A percentile compares a stretch with the other conserved stretches of the same genome.
Conservation (phyloP, 352 stramenopile genomes). For the Globisporangium recalcitrans region DNA sequence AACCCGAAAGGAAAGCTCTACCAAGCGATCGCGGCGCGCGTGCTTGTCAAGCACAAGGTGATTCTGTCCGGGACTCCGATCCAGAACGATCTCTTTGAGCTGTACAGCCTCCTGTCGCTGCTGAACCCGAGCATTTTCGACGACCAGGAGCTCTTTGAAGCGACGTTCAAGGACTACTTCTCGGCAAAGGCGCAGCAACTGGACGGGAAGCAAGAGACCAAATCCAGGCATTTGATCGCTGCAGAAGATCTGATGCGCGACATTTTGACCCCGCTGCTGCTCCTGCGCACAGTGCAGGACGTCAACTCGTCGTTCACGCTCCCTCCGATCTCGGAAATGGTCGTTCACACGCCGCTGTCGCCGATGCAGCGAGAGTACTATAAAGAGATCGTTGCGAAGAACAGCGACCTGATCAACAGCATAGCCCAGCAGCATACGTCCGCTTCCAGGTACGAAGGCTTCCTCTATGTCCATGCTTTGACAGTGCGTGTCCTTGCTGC, state of each 20-base stretch:
- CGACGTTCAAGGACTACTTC: constrained; percentile 53
- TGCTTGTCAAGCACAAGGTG: constrained; percentile 37
- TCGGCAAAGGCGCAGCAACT: constrained; percentile 60
- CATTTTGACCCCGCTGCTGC: constrained; percentile 49
- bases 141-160: constrained; percentile 44
- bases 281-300: constrained; percentile 65
- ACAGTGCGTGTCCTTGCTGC: no score
- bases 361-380: constrained; percentile 80
- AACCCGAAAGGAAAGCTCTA: constrained; percentile 64
- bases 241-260: constrained; percentile 53
- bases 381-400: constrained; percentile 71
- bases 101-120: constrained; percentile 73
- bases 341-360: constrained; percentile 71
- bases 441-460: not conserved
- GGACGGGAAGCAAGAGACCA: constrained; percentile 14
- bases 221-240: constrained; percentile 20
- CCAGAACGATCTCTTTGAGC: constrained; percentile 82
- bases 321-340: constrained; percentile 67
- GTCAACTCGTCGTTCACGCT: constrained; percentile 65
- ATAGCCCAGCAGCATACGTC: constrained; percentile 21
- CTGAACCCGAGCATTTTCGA: constrained; percentile 86
- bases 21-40: constrained; percentile 34
- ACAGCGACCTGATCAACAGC: constrained; percentile 48
- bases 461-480: not conserved
- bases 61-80: constrained; percentile 85